Evolutionary conservation across 2,329 filamentous ascomycete species (phyloP), one percentile per base, ranked within the genome.

Genomic region (Xenoacremonium recifei): DNA sequence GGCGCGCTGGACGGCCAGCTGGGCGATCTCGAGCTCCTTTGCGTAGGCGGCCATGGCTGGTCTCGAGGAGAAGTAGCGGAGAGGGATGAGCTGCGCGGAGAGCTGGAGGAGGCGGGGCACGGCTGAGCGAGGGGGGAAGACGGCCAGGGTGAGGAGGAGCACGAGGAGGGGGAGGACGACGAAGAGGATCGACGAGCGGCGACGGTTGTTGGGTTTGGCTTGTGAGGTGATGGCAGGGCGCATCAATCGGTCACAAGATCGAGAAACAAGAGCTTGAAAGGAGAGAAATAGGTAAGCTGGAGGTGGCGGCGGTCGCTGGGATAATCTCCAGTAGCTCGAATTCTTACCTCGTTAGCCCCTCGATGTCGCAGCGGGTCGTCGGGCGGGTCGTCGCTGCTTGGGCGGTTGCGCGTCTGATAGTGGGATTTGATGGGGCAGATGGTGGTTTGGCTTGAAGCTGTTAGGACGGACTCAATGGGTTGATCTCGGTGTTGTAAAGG

Each of bases 1-100:
- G 38, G 75, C 91, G 51, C 91, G 82, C 71, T 95, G 89, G 43
- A 96, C 91, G 48, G 91, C 90, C 32, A 96, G 81, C 64, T 92
- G 84, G 48, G 91, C 91, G 41, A 95, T 79, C 59, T 85, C 75
- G 56, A 93, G 82, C 72, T 96, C 91, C 51, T 84, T 80, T 45
- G 79, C 73, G 75, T 93, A 95, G n/a, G 60, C 44, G 29, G 57
- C 58, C 60, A 71, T 73, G 50, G 50, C 54, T 47, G 59, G 42
- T 42, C 37, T n/a, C 49, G 43, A 39, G 49, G 39, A 11, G 20
- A 39, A 35, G 30, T 30, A n/a, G 33, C 5, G 25, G 47, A 47
- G 29, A 46, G 48, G 49, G 48, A 49, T 41, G 54, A 46, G 36
- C 49, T 39, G 42, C 20, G 41, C 32, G 25, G 42, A 29, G 17